Base-by-base conservation (phyloP, 2,329 filamentous ascomycete species). In the Ceratocystis cacaofunesta region DNA sequence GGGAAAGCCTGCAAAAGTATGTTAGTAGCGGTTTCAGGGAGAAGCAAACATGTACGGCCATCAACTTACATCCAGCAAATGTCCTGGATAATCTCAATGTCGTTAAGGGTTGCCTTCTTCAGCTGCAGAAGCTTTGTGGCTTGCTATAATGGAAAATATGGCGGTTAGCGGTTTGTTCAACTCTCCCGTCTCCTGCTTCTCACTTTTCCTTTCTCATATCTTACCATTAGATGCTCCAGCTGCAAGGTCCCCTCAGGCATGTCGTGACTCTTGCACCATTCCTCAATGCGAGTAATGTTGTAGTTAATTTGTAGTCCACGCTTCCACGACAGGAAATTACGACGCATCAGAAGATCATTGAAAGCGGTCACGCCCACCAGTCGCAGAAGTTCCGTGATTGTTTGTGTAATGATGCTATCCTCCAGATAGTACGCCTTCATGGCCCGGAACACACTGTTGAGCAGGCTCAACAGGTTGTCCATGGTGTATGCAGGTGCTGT, bases 211-310 rank as follows among this genome's bases (percentile, higher is more conserved):
- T 61, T 41, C 5, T 61, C 22, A 36, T 25, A 3, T 12, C 64
- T 76, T 77, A 90, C 88, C 94, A 99, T 99, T 71, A 99, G 78
- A 79, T 99, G 94, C 80, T 99, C 94, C 66, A 99, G 83, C 78
- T 97, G 92, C 64, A 99, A 82, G 36, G 92, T 99, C 65, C 94
- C 94, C 76, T 99, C 92, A 0, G 94, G 94, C 92, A 99, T 97
- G 71, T 97, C 94, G 75, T 99, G 95, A 73, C 92, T 96, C 85
- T 99, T 99, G 79, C 94, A 99, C 94, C 94, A 99, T 77, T 99
- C 94, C 76, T 99, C 94, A 69, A 99, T 99, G 66, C 94, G 85
- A 28, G 94, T 99, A 75, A 99, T 99, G 78, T 99, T 99, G 81
- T 99, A 99, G 79, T 99, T 99, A 79, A 99, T 99, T 76, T 99